Evolutionary conservation across 148 eudicot species (phyloP).

Genomic region (Oxyria digyna): DNA sequence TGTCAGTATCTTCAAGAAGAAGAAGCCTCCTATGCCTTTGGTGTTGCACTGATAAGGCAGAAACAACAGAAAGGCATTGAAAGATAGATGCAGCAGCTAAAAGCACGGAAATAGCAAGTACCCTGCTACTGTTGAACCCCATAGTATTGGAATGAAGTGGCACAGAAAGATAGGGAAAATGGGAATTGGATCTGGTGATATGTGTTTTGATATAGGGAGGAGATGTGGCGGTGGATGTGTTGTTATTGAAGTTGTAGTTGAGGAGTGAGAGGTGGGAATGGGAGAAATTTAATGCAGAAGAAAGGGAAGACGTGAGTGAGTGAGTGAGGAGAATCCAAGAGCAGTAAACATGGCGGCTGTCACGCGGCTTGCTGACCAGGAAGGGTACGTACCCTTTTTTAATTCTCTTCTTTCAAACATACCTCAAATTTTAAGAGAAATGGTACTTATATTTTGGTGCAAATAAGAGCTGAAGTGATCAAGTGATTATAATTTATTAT

Average conservation of each 20-base stretch:
- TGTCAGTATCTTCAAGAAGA: conserved; percentile 11
- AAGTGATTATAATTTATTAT: too few species aligned
- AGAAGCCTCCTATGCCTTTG: conserved; percentile 17
- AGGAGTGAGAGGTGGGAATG: conserved; percentile 34
- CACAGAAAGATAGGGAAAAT: too few species aligned
- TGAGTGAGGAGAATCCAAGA: too few species aligned
- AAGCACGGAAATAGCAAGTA: conserved; percentile 17
- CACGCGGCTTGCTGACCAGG: too few species aligned
- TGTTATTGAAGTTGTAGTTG: conserved; percentile 11
- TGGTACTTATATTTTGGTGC: too few species aligned
- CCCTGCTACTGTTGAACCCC: conserved; percentile 7
- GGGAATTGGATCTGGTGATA: too few species aligned
- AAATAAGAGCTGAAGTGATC: too few species aligned
- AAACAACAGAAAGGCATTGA: conserved; percentile 17
- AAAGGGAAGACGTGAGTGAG: conserved; percentile 5
- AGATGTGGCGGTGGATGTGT: background rate
- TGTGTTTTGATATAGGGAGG: too few species aligned
- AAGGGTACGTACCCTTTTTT: too few species aligned
- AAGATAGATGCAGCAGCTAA: conserved; percentile 7
- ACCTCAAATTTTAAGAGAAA: too few species aligned
- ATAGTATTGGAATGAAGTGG: background rate
- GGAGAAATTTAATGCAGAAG: conserved; percentile 10
- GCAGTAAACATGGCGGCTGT: too few species aligned
- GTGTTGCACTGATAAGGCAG: conserved; percentile 8
- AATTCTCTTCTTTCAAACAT: too few species aligned